Percentiles rank a stretch among this genome's conserved stretches.
Evolutionary conservation across 768 basidiomycete genomes (phyloP).

Genomic region (Grammothele lineata): DNA sequence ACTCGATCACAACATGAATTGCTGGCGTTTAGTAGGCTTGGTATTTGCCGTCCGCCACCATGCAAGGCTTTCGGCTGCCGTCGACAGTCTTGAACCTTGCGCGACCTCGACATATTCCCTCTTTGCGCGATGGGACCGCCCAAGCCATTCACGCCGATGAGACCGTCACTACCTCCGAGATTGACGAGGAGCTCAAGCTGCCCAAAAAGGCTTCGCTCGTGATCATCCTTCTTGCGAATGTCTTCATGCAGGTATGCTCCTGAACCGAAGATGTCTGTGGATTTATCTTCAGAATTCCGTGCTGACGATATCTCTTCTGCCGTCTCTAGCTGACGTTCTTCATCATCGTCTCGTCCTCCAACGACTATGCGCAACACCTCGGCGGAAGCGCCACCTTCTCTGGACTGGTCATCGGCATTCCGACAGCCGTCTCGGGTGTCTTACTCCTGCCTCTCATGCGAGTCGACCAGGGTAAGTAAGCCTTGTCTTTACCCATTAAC

Average conservation of each 20-base stretch:
- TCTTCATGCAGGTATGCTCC: slow-evolving; percentile 40
- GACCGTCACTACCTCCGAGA: neutral
- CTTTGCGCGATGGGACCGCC: neutral
- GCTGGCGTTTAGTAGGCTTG: too few relatives aligned
- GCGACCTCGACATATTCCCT: neutral
- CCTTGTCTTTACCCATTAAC: too few relatives aligned
- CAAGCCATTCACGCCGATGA: neutral
- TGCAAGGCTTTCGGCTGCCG: slow-evolving; percentile 8
- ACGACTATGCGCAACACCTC: slow-evolving; percentile 54
- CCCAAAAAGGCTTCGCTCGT: slow-evolving; percentile 42
- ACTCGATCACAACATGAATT: too few relatives aligned
- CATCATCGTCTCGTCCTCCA: slow-evolving; percentile 64
- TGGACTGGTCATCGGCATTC: slow-evolving; percentile 65
- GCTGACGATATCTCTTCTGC: too few relatives aligned
- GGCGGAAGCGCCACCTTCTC: slow-evolving; percentile 71
- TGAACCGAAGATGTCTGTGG: neutral
- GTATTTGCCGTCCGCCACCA: too few relatives aligned
- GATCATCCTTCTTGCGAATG: slow-evolving; percentile 41
- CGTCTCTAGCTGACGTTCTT: slow-evolving; percentile 74
- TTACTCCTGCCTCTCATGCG: slow-evolving; percentile 51
- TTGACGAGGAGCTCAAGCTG: slow-evolving; percentile 38
- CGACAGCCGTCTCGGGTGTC: slow-evolving; percentile 56
- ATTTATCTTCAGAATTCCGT: neutral
- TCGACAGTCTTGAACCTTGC: slow-evolving; percentile 8
- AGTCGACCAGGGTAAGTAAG: slow-evolving; percentile 46